Evolutionary conservation across 331 rosid genomes (phyloP), one percentile per base, ranked within the genome.

Genomic region (Ulmus americana): DNA sequence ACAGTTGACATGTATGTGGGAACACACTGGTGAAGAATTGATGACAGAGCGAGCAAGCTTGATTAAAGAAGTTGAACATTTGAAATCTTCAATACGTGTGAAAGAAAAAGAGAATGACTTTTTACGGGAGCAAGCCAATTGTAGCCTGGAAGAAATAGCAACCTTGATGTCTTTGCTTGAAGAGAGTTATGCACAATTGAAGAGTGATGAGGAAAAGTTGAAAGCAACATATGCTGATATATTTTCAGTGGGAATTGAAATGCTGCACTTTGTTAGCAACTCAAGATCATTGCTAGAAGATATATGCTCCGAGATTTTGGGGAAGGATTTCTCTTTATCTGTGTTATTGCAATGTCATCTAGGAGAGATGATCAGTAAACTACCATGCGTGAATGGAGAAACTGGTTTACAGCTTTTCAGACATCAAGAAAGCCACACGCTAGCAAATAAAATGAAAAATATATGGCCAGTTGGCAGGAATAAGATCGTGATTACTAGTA

Each of bases 231-330:
- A 68, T 78, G 78, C 87, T 56, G 83, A 86, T 68, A 65, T 78
- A 70, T 51, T 59, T 59, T 55, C 77, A 44, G 57, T 71, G 71
- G 84, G 82, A 67, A 56, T 71, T 70, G 86, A 83, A 75, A 83
- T 86, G 73, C 59, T 69, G 56, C 40, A 38, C 68, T 69, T 62
- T 69, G 67, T 80, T 43, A 63, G 76, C 71, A 77, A 71, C 73
- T 78, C 84, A 58, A 77, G 82, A 67, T 77, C 85, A 67, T 71
- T 77, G 0, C 47, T 85, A 61, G 97, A 92, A 79, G 89, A 83
- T 80, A 51, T 74, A 44, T 78, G 63, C 72, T 68, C 79, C 65
- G 79, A 74, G 74, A 57, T 71, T 70, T 64, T 80, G 80, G 83
- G 42, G 73, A 80, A 73, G 67, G 81, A 88, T 55, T 64, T 84